Evolutionary conservation across 768 basidiomycete species (phyloP).

Genomic region (Lactifluus piperatus): DNA sequence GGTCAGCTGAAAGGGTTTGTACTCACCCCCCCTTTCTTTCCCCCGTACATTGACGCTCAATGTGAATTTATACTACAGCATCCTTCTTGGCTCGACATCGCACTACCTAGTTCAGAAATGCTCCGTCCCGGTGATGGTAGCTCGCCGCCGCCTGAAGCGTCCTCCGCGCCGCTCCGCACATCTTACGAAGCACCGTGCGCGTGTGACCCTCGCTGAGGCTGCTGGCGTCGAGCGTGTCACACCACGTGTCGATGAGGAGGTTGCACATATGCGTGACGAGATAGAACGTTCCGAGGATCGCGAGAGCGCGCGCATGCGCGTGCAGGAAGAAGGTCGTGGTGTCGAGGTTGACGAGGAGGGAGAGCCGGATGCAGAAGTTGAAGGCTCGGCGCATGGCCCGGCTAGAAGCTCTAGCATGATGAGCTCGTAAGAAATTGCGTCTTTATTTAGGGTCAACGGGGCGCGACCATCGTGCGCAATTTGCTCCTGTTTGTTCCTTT

Average conservation of each 20-base stretch:
- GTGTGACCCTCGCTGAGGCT: constrained; percentile 80
- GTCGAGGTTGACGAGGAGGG: constrained; percentile 12
- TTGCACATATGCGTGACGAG: constrained; percentile 72
- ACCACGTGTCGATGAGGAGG: constrained; percentile 76
- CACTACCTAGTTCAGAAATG: constrained; percentile 94
- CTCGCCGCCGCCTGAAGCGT: constrained; percentile 82
- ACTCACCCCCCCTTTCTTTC: not conserved
- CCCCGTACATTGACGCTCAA: constrained; percentile 1
- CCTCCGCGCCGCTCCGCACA: constrained; percentile 76
- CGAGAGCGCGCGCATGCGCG: constrained; percentile 18
- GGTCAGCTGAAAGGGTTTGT: constrained; percentile 80
- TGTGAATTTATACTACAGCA: constrained; percentile 36
- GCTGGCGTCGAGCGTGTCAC: constrained; percentile 82
- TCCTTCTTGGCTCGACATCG: constrained; percentile 88
- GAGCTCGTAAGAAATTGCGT: not conserved
- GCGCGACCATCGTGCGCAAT: no score
- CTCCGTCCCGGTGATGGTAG: constrained; percentile 95
- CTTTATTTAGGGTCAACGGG: no score
- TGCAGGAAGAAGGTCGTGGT: constrained; percentile 12
- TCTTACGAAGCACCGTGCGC: constrained; percentile 69
- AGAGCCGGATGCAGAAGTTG: constrained; percentile 14
- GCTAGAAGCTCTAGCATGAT: constrained; percentile 12
- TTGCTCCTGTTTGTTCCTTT: not conserved
- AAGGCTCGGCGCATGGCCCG: constrained; percentile 13
- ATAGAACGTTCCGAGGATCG: constrained; percentile 58